These are phyloP conservation scores for Sporothrix phasma DNA, from an alignment of 2,329 filamentous ascomycete species.

Conservation along the genomic window DNA sequence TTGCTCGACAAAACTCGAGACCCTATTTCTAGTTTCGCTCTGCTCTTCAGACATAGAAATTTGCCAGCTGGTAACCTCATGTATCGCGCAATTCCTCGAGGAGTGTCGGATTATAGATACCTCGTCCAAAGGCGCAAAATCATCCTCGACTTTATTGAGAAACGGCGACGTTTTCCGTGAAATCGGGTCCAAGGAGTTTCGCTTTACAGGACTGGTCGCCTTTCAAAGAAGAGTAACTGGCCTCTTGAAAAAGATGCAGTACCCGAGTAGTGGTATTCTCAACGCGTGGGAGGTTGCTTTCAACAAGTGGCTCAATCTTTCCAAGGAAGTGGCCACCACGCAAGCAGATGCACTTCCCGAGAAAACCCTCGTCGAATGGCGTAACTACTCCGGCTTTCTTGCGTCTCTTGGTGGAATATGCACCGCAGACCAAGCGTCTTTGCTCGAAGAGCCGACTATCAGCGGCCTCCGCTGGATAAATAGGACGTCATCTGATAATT, in stretches of 20 bases:
- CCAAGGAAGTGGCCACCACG: conserved; percentile 50
- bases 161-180: conserved; percentile 53
- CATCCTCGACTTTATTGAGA: conserved; percentile 43
- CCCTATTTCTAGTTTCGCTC: conserved; percentile 50
- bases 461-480: conserved; percentile 57
- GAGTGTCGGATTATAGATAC: conserved; percentile 48
- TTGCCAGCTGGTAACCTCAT: conserved; percentile 54
- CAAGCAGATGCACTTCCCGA: conserved; percentile 44
- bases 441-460: conserved; percentile 48
- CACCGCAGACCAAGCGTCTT: conserved; percentile 47
- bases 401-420: conserved; percentile 58
- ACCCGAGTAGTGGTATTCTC: conserved; percentile 56
- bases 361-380: conserved; percentile 51
- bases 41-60: conserved; percentile 57
- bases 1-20: conserved; percentile 49
- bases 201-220: conserved; percentile 58
- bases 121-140: conserved; percentile 39
- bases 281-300: conserved; percentile 58
- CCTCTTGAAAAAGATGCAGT: conserved; percentile 49
- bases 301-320: conserved; percentile 53
- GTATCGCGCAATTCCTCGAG: conserved; percentile 52
- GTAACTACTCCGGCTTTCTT: conserved; percentile 59
- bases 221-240: conserved; percentile 57
- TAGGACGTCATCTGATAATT: conserved; percentile 45
- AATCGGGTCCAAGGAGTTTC: conserved; percentile 52